Evolutionary conservation across 2,329 filamentous ascomycete genomes (phyloP).

Genomic region (Anthostomella pinea): DNA sequence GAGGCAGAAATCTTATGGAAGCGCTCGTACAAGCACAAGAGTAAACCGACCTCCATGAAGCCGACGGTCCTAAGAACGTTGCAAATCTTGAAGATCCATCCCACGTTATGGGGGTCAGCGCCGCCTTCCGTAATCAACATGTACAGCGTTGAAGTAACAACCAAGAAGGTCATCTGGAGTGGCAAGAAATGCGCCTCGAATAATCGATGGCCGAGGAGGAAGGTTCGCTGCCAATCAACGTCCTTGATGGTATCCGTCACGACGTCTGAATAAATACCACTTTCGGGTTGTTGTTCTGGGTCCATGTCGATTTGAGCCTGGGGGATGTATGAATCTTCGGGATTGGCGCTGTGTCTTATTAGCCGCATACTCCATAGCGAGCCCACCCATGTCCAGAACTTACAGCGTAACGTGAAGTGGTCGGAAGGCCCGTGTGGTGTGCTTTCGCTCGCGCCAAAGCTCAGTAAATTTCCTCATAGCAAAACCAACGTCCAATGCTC

Average conservation of each 20-base stretch:
- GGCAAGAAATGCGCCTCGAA: slow-evolving; percentile 74
- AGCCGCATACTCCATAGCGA: slow-evolving; percentile 9
- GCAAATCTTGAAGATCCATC: slow-evolving; percentile 59
- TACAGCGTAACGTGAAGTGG: slow-evolving; percentile 52
- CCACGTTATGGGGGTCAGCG: slow-evolving; percentile 50
- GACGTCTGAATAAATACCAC: slow-evolving; percentile 54
- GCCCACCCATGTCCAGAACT: slow-evolving; percentile 8
- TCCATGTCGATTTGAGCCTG: slow-evolving; percentile 41
- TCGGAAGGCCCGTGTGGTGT: slow-evolving; percentile 52
- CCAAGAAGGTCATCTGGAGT: slow-evolving; percentile 62
- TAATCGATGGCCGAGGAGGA: slow-evolving; percentile 62
- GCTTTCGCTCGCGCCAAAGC: slow-evolving; percentile 56
- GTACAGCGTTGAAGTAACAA: slow-evolving; percentile 62
- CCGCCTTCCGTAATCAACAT: slow-evolving; percentile 50
- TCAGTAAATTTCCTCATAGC: slow-evolving; percentile 57
- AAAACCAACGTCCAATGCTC: slow-evolving; percentile 66
- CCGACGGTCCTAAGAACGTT: slow-evolving; percentile 58
- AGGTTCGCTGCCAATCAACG: slow-evolving; percentile 53
- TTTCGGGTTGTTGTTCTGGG: slow-evolving; percentile 42
- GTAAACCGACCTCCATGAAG: slow-evolving; percentile 60
- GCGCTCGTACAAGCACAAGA: slow-evolving; percentile 64
- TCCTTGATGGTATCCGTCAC: slow-evolving; percentile 48
- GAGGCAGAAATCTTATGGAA: slow-evolving; percentile 63
- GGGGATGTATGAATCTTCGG: slow-evolving; percentile 46
- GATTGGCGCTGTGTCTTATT: slow-evolving; percentile 37